Evolutionary conservation across 2,329 filamentous ascomycete species (phyloP).

Genomic region (Chrysoporthe austroafricana): DNA sequence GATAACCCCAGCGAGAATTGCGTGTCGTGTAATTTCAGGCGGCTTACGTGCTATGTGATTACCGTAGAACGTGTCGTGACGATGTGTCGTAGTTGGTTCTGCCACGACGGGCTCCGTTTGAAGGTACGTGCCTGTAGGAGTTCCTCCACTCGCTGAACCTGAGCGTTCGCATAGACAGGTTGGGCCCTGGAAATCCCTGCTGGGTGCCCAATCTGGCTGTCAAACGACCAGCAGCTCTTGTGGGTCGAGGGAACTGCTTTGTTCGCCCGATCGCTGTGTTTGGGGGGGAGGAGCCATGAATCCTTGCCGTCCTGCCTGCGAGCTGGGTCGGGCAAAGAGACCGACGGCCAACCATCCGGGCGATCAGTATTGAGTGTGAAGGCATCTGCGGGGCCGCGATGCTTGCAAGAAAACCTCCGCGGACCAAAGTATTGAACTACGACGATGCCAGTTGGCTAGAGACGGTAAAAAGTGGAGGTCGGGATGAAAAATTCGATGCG

Average conservation of each 20-base stretch:
- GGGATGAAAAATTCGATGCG: constrained; percentile 18
- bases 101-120: not conserved
- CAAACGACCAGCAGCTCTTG: not conserved
- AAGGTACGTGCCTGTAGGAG: not conserved
- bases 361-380: constrained; percentile 14
- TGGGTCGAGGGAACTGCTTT: constrained; percentile 9
- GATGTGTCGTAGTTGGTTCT: not conserved
- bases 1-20: not conserved
- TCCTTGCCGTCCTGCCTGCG: not conserved
- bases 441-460: constrained; percentile 18
- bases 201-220: not conserved
- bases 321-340: constrained; percentile 18
- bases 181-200: constrained; percentile 9
- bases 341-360: constrained; percentile 24
- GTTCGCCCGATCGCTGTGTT: constrained; percentile 2
- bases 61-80: not conserved
- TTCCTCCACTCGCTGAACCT: not conserved
- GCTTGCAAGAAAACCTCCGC: constrained; percentile 9
- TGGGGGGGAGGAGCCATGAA: constrained; percentile 1
- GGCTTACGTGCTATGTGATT: not conserved
- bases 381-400: constrained; percentile 22
- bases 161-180: constrained; percentile 1
- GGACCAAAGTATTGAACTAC: constrained; percentile 7
- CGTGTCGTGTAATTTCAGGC: not conserved
- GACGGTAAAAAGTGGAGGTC: constrained; percentile 17